Percentiles rank a stretch among this genome's conserved stretches.
Evolutionary conservation across 352 stramenopile genomes (phyloP).

Genomic region (Phytophthora europaea): DNA sequence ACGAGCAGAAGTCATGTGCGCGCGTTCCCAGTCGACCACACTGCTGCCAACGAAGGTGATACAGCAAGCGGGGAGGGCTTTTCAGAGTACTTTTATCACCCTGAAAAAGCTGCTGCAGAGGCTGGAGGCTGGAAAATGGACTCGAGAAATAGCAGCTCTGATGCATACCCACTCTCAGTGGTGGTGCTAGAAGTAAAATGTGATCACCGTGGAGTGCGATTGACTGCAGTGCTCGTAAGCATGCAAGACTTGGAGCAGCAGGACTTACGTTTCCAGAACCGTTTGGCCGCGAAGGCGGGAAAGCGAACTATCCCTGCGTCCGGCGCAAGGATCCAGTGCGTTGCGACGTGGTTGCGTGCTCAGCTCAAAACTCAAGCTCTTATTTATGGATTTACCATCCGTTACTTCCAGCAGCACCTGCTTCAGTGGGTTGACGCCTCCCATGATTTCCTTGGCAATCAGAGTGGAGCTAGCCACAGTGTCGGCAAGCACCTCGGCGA

Average conservation of each 20-base stretch:
- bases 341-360: constrained; percentile 57
- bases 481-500: constrained; percentile 33
- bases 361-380: constrained; percentile 66
- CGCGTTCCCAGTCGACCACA: constrained; percentile 29
- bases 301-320: constrained; percentile 21
- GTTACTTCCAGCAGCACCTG: constrained; percentile 79
- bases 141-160: constrained; percentile 2
- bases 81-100: constrained; percentile 76
- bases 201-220: constrained; percentile 73
- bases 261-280: constrained; percentile 66
- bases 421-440: constrained; percentile 61
- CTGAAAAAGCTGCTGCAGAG: constrained; percentile 50
- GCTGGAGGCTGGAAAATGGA: constrained; percentile 27
- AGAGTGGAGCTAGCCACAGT: constrained; percentile 17
- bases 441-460: constrained; percentile 38
- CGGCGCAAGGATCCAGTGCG: constrained; percentile 56
- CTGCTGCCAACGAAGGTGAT: constrained; percentile 34
- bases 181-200: constrained; percentile 81
- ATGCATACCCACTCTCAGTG: constrained; percentile 38
- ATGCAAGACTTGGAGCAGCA: constrained; percentile 74
- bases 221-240: constrained; percentile 71
- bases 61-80: constrained; percentile 59
- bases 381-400: constrained; percentile 83
- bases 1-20: constrained; percentile 29
- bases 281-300: constrained; percentile 25